These are phyloP conservation scores for Elymus sibiricus DNA, from an alignment of 176 grass and related monocot species.

Conservation along the genomic window DNA sequence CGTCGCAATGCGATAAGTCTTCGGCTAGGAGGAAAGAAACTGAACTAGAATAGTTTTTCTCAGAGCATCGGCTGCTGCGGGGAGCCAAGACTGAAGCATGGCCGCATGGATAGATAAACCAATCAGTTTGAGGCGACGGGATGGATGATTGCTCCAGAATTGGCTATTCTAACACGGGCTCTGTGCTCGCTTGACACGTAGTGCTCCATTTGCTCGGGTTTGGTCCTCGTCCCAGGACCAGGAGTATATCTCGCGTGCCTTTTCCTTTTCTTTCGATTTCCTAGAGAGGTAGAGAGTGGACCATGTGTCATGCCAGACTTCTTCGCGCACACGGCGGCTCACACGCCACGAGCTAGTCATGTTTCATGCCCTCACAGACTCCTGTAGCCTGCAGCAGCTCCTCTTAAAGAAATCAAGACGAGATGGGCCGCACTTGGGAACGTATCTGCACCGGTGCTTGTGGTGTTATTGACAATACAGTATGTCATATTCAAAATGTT, in stretches of 20 bases:
- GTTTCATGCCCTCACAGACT: no score
- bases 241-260: not conserved
- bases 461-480: no score
- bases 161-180: not conserved
- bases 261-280: not conserved
- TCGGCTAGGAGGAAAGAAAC: not conserved
- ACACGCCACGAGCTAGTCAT: no score
- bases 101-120: not conserved
- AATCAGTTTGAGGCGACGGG: not conserved
- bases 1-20: not conserved
- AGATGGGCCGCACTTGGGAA: no score
- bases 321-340: not conserved
- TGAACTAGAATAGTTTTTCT: not conserved
- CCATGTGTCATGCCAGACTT: not conserved
- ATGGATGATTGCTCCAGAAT: slow-evolving; percentile 14
- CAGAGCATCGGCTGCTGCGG: not conserved
- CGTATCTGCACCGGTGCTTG: no score
- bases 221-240: not conserved
- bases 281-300: not conserved
- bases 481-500: no score
- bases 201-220: not conserved
- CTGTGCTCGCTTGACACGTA: slow-evolving; percentile 2
- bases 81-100: not conserved
- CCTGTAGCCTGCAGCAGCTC: no score
- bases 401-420: no score